These are phyloP conservation scores for Acacia confusa DNA, from an alignment of 306 rosid genomes.

Conservation along the genomic window DNA sequence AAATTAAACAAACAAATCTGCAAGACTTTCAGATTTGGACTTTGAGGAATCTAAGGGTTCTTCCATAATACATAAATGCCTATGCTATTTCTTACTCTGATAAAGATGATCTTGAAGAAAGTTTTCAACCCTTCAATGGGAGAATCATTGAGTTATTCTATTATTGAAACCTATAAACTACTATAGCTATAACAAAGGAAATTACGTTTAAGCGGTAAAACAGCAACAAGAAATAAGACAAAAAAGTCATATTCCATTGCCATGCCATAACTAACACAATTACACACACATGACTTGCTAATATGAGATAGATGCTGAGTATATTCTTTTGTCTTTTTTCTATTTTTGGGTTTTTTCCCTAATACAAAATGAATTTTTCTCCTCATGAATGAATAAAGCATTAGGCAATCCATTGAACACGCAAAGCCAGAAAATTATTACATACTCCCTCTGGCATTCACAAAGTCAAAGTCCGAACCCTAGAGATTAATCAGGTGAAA, in stretches of 20 bases:
- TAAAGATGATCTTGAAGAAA: background rate
- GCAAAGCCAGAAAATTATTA: too few species aligned
- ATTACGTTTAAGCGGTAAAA: background rate
- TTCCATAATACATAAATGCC: background rate
- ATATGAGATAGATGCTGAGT: background rate
- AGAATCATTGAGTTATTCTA: background rate
- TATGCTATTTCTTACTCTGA: background rate
- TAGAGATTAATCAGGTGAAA: background rate
- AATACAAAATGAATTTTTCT: conserved; percentile 17
- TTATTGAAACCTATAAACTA: background rate
- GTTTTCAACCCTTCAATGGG: background rate
- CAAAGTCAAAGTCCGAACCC: conserved; percentile 41
- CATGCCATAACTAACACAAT: background rate
- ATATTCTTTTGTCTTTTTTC: background rate
- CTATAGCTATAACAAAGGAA: too few species aligned
- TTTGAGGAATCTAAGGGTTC: background rate
- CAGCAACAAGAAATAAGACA: background rate
- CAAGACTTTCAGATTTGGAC: background rate
- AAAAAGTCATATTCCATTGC: background rate
- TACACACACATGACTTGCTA: background rate
- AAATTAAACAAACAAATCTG: background rate
- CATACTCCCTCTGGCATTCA: background rate
- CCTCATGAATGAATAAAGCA: conserved; percentile 43
- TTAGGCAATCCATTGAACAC: background rate
- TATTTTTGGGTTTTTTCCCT: background rate